Base-by-base conservation (phyloP, 495 filamentous ascomycete species). In the Xylaria intraflava region DNA sequence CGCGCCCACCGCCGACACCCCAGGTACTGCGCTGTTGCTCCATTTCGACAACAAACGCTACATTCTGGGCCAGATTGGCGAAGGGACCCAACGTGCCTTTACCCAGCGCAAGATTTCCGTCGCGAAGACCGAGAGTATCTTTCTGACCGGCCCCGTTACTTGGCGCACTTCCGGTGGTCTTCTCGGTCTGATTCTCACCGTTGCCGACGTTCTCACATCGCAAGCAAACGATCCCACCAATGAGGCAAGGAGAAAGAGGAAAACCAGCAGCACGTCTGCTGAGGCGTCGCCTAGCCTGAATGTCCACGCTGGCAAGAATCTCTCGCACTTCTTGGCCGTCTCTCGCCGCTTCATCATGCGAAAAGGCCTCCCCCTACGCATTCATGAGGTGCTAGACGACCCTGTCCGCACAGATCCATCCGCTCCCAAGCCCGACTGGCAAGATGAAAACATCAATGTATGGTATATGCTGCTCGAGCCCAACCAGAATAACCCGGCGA, bases 271-370 rank as follows among this genome's bases (percentile, higher is more conserved):
- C 45, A 55, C 7, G 14, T 44, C 38, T n/a, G 10, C 31, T 29
- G 20, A 44, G 50, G 54, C 59, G 41, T 61, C 64, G 36, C 62
- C 61, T 14, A 65, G 50, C 23, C 55, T 96, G 53, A 82, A 77
- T n/a, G 68, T 98, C 10, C 85, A 91, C 62, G 90, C 90, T 8
- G 78, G 84, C 6, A 76, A 78, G 49, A 96, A 96, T 66, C 61
- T 96, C 39, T 76, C 79, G 23, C 87, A 96, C 60, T 78, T 80
- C 1, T 62, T 98, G 35, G 91, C 90, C 27, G 87, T 88, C 0
- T 82, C 87, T n/a, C 78, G 93, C 35, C 70, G 82, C 27, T 97
- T 95, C 67, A 78, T 98, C n/a, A 92, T 97, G 63, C 76, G 93
- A 23, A 88, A 85, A 62, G 83, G 85, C 0, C 77, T 92, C 64